Base-by-base conservation (phyloP, 2,329 filamentous ascomycete genomes). In the Pseudogymnoascus sp. region DNA sequence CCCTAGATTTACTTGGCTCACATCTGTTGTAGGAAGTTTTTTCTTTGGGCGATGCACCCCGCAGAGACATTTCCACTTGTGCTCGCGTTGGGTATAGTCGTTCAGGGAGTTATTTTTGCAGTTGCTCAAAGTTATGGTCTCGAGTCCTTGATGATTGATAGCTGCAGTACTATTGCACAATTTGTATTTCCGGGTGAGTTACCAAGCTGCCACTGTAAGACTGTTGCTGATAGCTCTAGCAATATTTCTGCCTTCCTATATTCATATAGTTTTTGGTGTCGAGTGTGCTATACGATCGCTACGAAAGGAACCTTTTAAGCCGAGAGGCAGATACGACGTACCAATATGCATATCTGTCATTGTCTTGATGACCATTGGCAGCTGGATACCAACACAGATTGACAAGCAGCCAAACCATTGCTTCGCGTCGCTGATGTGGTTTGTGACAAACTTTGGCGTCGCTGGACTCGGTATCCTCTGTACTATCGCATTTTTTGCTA, bases 341-440 rank as follows among this genome's bases (percentile, higher is more conserved):
- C 73, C 77, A 2, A 79, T 84, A 30, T 88, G 85, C 70, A 71
- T 86, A 30, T 76, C 71, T 18, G 69, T 79, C 11, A 72, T 86
- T 25, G 71, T 78, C 16, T 70, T 82, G 50, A 74, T 85, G 62
- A 69, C 82, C 18, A 69, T 88, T 35, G 71, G 74, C 37, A 84
- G 81, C 18, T 86, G 85, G 72, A 74, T 86, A 37, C 79, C 86
- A 25, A 83, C 85, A 14, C 75, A 81, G 61, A 76, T 83, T 58
- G 74, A 80, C 64, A 78, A 75, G 4, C 79, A 86, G 43, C 78
- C 78, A 5, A 80, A 86, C 65, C 78, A 80, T 59, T 90, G 87
- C 73, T 85, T 88, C 67, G 85, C 84, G 22, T 85, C 84, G 5
- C 76, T 90, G 6, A 83, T 88, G 65, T 89, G 84, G 83, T 87